Conservation (phyloP, 768 basidiomycete species). For the Phlegmacium glaucopus region DNA sequence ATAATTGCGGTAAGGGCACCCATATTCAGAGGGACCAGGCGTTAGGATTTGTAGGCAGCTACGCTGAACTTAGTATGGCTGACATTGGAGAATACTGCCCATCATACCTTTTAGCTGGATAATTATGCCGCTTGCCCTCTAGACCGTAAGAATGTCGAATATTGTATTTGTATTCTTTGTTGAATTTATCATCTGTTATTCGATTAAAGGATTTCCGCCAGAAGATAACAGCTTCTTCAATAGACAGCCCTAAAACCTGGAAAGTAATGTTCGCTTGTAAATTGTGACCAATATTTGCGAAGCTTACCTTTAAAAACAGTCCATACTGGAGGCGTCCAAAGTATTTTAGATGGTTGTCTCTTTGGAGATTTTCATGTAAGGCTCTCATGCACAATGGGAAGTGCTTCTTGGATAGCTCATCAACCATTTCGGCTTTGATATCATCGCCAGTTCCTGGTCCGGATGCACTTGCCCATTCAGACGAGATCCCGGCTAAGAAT, state of each 20-base stretch:
- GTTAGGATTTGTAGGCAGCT: conserved; percentile 92
- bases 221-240: conserved; percentile 91
- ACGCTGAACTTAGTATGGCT: neutral
- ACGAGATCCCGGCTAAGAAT: conserved; percentile 87
- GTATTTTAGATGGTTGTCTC: conserved; percentile 88
- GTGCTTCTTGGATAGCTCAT: conserved; percentile 80
- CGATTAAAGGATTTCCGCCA: conserved; percentile 86
- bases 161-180: conserved; percentile 97
- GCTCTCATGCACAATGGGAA: conserved; percentile 97
- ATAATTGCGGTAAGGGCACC: conserved; percentile 94
- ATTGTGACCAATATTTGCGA: neutral
- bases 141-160: conserved; percentile 93
- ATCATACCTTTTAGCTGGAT: conserved; percentile 80
- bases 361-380: conserved; percentile 73
- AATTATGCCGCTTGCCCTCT: conserved; percentile 93
- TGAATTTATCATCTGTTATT: conserved; percentile 92
- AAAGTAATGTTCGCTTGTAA: neutral
- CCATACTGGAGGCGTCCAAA: conserved; percentile 89
- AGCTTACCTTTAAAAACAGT: conserved; percentile 85
- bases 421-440: conserved; percentile 93
- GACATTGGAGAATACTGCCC: conserved; percentile 7
- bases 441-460: conserved; percentile 53
- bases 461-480: conserved; percentile 67
- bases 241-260: conserved; percentile 86
- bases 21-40: conserved; percentile 58